These are phyloP conservation scores for Hyaloscypha bicolor DNA, from an alignment of 495 filamentous ascomycete species.

Conservation along the genomic window DNA sequence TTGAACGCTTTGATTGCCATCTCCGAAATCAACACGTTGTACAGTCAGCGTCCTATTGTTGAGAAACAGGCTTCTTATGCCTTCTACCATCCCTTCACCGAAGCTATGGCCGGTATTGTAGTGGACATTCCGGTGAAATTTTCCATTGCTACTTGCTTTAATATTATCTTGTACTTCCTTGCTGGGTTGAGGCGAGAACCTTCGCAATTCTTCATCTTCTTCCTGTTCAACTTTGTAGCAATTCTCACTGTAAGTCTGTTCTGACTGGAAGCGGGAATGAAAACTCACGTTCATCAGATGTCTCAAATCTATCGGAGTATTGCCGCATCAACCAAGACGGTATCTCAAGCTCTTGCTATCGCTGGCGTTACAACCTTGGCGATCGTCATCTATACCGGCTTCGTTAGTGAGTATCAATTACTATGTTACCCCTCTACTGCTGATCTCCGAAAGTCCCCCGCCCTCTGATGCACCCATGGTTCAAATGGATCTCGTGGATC, in stretches of 20 bases:
- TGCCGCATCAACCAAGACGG: conserved; percentile 72
- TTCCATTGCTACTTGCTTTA: conserved; percentile 31
- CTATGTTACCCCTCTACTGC: background rate
- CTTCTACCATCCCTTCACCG: conserved; percentile 66
- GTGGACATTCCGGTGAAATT: conserved; percentile 66
- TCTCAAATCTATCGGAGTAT: conserved; percentile 83
- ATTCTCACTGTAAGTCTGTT: conserved; percentile 57
- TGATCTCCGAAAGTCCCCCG: conserved; percentile 50
- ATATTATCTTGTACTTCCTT: conserved; percentile 75
- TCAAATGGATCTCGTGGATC: conserved; percentile 79
- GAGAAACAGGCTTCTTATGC: conserved; percentile 67
- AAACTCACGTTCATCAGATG: conserved; percentile 50
- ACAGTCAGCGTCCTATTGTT: conserved; percentile 63
- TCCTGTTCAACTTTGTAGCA: conserved; percentile 65
- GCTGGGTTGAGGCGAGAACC: conserved; percentile 53
- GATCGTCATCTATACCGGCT: conserved; percentile 81
- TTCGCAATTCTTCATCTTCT: conserved; percentile 64
- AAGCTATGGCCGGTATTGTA: conserved; percentile 60
- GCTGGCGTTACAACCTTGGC: conserved; percentile 66
- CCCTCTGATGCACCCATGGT: conserved; percentile 77
- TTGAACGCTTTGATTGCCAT: conserved; percentile 59
- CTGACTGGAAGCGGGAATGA: conserved; percentile 74
- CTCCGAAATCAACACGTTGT: conserved; percentile 63
- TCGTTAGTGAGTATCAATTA: conserved; percentile 44
- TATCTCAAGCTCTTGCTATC: conserved; percentile 82